Base-by-base conservation (phyloP, 2,329 filamentous ascomycete species). In the Trichoderma koningiopsis region DNA sequence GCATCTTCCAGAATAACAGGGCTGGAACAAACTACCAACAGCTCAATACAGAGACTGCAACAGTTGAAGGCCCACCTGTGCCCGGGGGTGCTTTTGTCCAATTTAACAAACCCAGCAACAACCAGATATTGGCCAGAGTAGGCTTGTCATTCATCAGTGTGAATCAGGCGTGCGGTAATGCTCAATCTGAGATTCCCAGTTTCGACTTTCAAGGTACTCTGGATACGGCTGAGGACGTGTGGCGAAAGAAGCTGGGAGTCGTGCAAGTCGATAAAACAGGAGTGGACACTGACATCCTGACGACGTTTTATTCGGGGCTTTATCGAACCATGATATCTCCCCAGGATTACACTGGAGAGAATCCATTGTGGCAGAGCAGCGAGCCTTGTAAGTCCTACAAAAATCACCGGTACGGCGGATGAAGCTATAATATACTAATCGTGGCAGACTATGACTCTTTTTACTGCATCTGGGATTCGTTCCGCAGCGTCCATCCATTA, bases 331-430 rank as follows among this genome's bases (percentile, higher is more conserved):
- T 92, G 83, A 85, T 93, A 57, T 90, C 87, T 43, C 91, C 91
- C 5, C 90, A 93, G 75, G 90, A 93, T 74, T 92, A 92, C 74
- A 93, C 91, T 0, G 90, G 89, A 0, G 91, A 93, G 75, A 93
- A 93, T 71, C 89, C 87, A 16, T 78, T 91, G 0, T 93, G 91
- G 91, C 77, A 88, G 52, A 91, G 88, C 49, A 82, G 83, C 0
- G 90, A 92, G 76, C 91, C 91, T 0, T 93, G 66, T 68, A 33
- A 62, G 66, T 68, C 0, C 13, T 5, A 24, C 24, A 11, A 24
- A 22, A 22, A 49, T 33, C 31, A 3, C 35, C 29, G n/a, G 8
- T n/a, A 29, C 7, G 13, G 31, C 29, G 33, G 16, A 27, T 47
- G 19, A 13, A 47, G 8, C 10, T 22, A 7, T 10, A 8, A 33